Evolutionary conservation across 305 asterid species (phyloP), one percentile per base, ranked within the genome.

Genomic region (Nicotiana rustica): DNA sequence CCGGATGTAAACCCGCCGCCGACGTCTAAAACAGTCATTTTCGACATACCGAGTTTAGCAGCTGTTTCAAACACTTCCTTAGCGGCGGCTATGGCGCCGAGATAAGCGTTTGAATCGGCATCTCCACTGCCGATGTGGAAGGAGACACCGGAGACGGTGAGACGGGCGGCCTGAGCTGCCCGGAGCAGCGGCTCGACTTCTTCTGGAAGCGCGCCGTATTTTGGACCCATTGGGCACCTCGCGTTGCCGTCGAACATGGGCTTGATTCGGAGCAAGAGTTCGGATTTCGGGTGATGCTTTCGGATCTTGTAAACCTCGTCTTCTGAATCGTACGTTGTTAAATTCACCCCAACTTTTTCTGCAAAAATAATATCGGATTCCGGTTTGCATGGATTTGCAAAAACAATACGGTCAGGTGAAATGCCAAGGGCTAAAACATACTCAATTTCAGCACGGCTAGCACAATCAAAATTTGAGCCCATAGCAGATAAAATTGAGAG

Each of bases 371-470:
- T 73, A 14, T 84, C 78, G 38, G 82, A 6, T 56, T 61, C 84
- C 71, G 77, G 69, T 25, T 81, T 84, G 77, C 84, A 80, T 0
- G 86, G 84, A 56, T 84, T 84, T 0, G 84, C 86, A 4, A 61
- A 84, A 25, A 75, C 21, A 3, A 81, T 66, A 4, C 84, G 82
- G 25, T 73, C 79, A n/a, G 86, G 86, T 2, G 83, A 21, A 35
- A 79, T 82, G 15, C 86, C 83, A 31, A 69, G 81, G 6, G 86
- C 41, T 36, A 83, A 44, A 25, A 79, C 83, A 4, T 17, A 44
- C 62, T 83, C 86, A 55, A 83, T 83, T 65, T 83, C 86, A 19
- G 86, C 75, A 3, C 78, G 78, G 80, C 83, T 83, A 10, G 86
- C 86, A 67, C 83, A 78, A 68, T 83, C 86, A 67, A 83, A 83